A percentile compares a stretch with the other conserved stretches of the same genome.
Evolutionary conservation across 2,329 filamentous ascomycete genomes (phyloP).

Genomic region (Cucurbitaria berberidis): DNA sequence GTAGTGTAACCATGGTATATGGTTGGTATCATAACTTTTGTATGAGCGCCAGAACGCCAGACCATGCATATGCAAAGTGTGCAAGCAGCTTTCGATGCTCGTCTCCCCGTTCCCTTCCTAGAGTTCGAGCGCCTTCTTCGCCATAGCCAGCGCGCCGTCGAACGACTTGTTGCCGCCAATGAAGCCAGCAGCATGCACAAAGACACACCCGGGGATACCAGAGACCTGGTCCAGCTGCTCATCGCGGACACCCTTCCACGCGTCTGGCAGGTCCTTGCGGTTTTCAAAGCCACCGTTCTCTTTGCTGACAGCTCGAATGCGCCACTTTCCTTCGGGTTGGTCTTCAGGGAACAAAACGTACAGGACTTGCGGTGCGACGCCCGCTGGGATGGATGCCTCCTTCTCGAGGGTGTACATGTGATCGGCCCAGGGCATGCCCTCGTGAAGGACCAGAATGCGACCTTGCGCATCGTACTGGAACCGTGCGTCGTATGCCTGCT

Average conservation of each 20-base stretch:
- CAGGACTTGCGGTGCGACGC: conserved; percentile 65
- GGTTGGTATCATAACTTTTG: conserved; percentile 36
- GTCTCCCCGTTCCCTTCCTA: conserved; percentile 10
- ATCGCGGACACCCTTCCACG: conserved; percentile 91
- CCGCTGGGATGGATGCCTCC: conserved; percentile 50
- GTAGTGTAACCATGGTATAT: conserved; percentile 22
- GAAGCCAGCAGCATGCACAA: conserved; percentile 93
- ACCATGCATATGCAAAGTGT: conserved; percentile 34
- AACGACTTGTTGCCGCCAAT: conserved; percentile 95
- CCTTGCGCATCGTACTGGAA: conserved; percentile 72
- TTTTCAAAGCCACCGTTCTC: conserved; percentile 87
- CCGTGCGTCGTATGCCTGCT: conserved; percentile 74
- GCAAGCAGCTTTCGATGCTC: conserved; percentile 23
- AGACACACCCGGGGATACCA: conserved; percentile 77
- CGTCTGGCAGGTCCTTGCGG: conserved; percentile 86
- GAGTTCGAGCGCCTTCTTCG: conserved; percentile 70
- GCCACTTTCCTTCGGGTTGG: conserved; percentile 80
- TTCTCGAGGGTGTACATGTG: conserved; percentile 89
- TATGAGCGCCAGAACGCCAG: conserved; percentile 36
- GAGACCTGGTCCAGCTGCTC: conserved; percentile 77
- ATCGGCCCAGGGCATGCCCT: conserved; percentile 92
- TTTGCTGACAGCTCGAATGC: conserved; percentile 89
- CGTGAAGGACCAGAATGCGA: conserved; percentile 77
- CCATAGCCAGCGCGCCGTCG: conserved; percentile 87
- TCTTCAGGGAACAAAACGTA: conserved; percentile 93